Evolutionary conservation across 208 protist species (phyloP), one percentile per base, ranked within the genome.

Genomic region (Trypanosoma theileri): DNA sequence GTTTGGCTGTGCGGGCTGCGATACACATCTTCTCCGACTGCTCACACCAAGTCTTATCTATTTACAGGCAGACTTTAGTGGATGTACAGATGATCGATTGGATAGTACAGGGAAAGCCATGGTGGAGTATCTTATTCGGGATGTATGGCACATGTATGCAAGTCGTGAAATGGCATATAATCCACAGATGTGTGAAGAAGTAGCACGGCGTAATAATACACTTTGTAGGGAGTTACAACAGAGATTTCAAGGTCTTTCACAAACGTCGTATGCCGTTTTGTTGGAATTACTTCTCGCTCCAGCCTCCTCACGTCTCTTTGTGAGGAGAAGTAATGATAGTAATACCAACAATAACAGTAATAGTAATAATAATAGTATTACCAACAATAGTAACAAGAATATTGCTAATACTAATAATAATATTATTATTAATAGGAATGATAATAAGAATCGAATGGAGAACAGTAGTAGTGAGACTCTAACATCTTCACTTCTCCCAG

Each of bases 21-120:
- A 91, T 57, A 83, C 86, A 55, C 75, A 91, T 50, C 78, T 85
- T 19, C 74, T 93, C 19, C 79, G 73, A 2, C 74, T 82, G 46
- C 77, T 95, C 40, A 92, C 85, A 35, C 86, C 85, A 19, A 91
- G 74, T 56, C 66, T 95, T 19, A 77, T 92, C 14, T 75, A 86
- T 42, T 71, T 95, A 28, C 73, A 95, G 72, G 64, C 63, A 14
- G 86, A 92, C 62, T 92, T 91, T 62, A 75, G 85, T n/a, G 44
- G 59, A 22, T 78, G 79, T 58, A 89, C 84, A 4, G 73, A 65
- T 40, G 64, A 59, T 59, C 79, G 81, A 24, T 26, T 90, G 53
- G 72, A 81, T 26, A 84, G 80, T 66, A 81, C 75, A 1, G 84
- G 83, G 22, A 71, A 68, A 19, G 73, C 86, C 10, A 91, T 93